Percentiles rank a stretch among this genome's conserved stretches.
phyloP scores from a whole-genome alignment of 495 filamentous ascomycete genomes.

The Neurospora africana region DNA sequence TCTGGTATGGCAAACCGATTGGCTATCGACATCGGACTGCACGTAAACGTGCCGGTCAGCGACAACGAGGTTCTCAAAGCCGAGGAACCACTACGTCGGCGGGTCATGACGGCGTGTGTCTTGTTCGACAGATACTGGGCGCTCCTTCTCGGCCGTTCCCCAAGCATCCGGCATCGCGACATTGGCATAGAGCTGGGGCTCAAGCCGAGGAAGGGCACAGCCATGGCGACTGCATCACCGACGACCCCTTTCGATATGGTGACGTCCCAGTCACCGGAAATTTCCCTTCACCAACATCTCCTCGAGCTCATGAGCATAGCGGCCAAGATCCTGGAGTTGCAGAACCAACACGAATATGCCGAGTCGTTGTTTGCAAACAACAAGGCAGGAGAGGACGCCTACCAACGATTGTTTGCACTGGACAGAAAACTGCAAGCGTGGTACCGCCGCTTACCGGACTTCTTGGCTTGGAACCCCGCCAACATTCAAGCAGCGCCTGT shows the following conservation, averaged over 20 bases:
- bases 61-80: slow-evolving; percentile 25
- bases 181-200: slow-evolving; percentile 32
- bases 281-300: slow-evolving; percentile 34
- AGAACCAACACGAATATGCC: slow-evolving; percentile 12
- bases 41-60: slow-evolving; percentile 33
- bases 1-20: slow-evolving; percentile 38
- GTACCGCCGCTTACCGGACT: slow-evolving; percentile 38
- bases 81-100: slow-evolving; percentile 16
- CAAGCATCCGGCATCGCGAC: slow-evolving; percentile 40
- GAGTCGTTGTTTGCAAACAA: slow-evolving; percentile 10
- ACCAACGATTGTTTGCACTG: slow-evolving; percentile 34
- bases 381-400: slow-evolving; percentile 28
- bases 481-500: slow-evolving; percentile 40
- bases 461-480: slow-evolving; percentile 34
- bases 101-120: slow-evolving; percentile 40
- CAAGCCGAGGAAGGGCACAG: slow-evolving; percentile 12
- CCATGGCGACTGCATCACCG: neutral
- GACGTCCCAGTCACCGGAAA: slow-evolving; percentile 20
- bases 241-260: neutral
- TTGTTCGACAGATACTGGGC: slow-evolving; percentile 44
- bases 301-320: slow-evolving; percentile 44
- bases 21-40: slow-evolving; percentile 41
- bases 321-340: slow-evolving; percentile 35
- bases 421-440: slow-evolving; percentile 41
- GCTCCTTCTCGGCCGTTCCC: slow-evolving; percentile 39